Evolutionary conservation across 768 basidiomycete species (phyloP).

Genomic region (Tricholoma matsutake): DNA sequence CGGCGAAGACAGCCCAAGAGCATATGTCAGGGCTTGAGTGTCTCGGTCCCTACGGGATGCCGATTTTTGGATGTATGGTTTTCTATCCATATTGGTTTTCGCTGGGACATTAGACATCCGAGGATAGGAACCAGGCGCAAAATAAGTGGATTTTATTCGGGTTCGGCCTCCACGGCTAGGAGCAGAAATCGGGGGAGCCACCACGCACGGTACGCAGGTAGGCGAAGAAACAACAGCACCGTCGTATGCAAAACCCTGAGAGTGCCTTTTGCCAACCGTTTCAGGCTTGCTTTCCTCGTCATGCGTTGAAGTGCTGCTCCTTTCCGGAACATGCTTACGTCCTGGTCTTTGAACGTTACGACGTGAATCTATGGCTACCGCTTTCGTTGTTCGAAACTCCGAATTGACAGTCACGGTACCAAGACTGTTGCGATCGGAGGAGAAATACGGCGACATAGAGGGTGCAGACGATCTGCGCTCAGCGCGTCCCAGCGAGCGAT

Average conservation of each 20-base stretch:
- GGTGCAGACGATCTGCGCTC: conserved; percentile 37
- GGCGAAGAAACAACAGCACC: conserved; percentile 51
- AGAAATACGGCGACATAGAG: conserved; percentile 48
- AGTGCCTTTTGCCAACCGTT: conserved; percentile 26
- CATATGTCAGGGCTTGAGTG: conserved; percentile 33
- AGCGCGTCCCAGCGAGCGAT: conserved; percentile 35
- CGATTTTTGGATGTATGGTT: conserved; percentile 31
- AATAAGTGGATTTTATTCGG: conserved; percentile 69
- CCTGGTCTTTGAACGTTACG: conserved; percentile 35
- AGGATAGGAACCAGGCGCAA: conserved; percentile 50
- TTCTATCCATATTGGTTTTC: conserved; percentile 11
- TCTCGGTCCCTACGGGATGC: conserved; percentile 44
- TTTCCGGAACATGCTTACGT: conserved; percentile 26
- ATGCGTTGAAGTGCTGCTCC: conserved; percentile 16
- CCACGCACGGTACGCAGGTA: conserved; percentile 24
- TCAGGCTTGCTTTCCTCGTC: conserved; percentile 15
- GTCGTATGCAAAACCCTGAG: conserved; percentile 48
- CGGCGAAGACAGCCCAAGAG: conserved; percentile 39
- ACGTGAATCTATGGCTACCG: conserved; percentile 41
- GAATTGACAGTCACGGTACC: conserved; percentile 33
- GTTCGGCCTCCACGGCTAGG: conserved; percentile 48
- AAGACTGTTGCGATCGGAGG: conserved; percentile 34
- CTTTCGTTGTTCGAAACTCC: conserved; percentile 20
- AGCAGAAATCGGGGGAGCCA: conserved; percentile 22
- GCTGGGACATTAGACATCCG: conserved; percentile 48